phyloP scores from a whole-genome alignment of 164 flowering plant species.

The Platanus orientalis region DNA sequence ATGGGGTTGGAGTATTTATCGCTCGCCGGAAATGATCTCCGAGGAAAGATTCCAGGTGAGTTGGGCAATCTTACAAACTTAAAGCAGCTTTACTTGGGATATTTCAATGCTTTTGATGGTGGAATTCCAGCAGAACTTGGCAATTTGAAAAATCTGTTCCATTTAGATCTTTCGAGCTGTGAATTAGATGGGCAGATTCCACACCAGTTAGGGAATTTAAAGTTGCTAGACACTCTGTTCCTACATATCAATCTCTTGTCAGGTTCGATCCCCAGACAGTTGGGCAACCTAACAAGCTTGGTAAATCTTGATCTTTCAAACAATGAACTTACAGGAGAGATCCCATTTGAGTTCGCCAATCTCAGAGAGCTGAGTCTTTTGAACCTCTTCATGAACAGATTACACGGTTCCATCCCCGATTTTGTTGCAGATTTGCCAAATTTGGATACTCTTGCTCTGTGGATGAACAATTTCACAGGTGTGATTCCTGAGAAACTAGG shows the following conservation, averaged over 20 bases:
- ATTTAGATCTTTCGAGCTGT: conserved; percentile 66
- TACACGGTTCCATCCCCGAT: conserved; percentile 86
- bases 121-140: conserved; percentile 84
- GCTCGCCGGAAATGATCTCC: conserved; percentile 70
- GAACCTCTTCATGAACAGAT: conserved; percentile 79
- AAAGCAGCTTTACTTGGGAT: conserved; percentile 63
- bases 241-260: conserved; percentile 62
- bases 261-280: conserved; percentile 60
- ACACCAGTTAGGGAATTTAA: conserved; percentile 57
- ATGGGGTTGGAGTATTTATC: conserved; percentile 52
- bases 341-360: conserved; percentile 61
- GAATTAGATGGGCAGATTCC: conserved; percentile 75
- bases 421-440: conserved; percentile 60
- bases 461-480: conserved; percentile 96
- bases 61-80: conserved; percentile 73
- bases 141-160: conserved; percentile 49
- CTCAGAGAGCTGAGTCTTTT: conserved; percentile 58
- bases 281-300: conserved; percentile 68
- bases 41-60: conserved; percentile 71
- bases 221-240: conserved; percentile 59
- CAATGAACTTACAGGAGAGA: conserved; percentile 78
- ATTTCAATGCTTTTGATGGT: conserved; percentile 71
- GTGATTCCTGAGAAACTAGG: conserved; percentile 70
- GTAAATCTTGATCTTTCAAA: conserved; percentile 74
- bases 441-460: conserved; percentile 56